Base-by-base conservation (phyloP, 352 stramenopile species). In the Pythium brachiatum region DNA sequence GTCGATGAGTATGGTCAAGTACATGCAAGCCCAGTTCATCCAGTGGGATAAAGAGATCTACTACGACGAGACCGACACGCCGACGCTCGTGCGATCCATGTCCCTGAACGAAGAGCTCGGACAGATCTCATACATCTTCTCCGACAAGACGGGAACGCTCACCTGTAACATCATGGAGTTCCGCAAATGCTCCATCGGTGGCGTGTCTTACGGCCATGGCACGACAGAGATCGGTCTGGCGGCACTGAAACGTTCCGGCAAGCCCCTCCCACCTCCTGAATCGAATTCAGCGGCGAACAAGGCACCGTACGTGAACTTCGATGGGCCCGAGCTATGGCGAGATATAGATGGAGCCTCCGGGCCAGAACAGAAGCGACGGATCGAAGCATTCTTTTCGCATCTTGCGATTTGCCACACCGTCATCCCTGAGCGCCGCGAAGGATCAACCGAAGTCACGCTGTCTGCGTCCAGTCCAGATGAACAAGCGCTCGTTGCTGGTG, bases 151-250 rank as follows among this genome's bases (percentile, higher is more conserved):
- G 2, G 97, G 97, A n/a, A 99, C 97, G n/a, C 77, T 99, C 5
- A 99, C 97, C 1, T 97, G 96, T 70, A 99, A 99, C 75, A 81
- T 99, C 7, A 99, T 99, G 97, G 88, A 99, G 69, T 98, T 98
- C 51, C 78, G 94, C 27, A 96, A 96, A 58, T 97, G 93, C 60
- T 94, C 89, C 1, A 93, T 98, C 51, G 89, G 81, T 11, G 94
- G 94, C 0, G 58, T 89, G 12, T 90, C 89, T 1, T 98, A 97
- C 57, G 92, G 92, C 34, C 76, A 81, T 20, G 89, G 88, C n/a
- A 94, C 85, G 3, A 92, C 81, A 2, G 83, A 94, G 60, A 92
- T 92, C 43, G 88, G 86, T 0, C 63, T 89, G 9, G 79, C 80
- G n/a, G 83, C 83, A 7, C 59, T 91, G 5, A 76, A 79, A n/a